A percentile compares a stretch with the other conserved stretches of the same genome.
Evolutionary conservation across 768 basidiomycete species (phyloP).

Genomic region (Suillus variegatus): DNA sequence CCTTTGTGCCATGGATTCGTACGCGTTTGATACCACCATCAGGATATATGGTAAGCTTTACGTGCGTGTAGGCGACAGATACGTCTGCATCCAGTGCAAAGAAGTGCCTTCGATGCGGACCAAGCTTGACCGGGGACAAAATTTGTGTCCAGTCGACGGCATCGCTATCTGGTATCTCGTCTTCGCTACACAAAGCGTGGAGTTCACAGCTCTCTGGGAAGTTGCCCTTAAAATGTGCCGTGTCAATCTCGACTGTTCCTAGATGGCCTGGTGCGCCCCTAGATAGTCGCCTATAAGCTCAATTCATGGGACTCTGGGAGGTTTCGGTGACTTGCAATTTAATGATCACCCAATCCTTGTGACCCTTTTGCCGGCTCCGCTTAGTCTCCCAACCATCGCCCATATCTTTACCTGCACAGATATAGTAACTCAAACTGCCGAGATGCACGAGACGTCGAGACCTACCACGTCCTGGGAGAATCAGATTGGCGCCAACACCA

Average conservation of each 20-base stretch:
- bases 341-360: constrained; percentile 91
- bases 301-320: background rate
- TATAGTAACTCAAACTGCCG: background rate
- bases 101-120: constrained; percentile 87
- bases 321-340: constrained; percentile 63
- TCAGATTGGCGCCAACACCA: constrained; percentile 86
- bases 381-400: constrained; percentile 99
- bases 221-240: constrained; percentile 94
- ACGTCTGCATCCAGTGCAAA: constrained; percentile 77
- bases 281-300: constrained; percentile 3
- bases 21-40: constrained; percentile 96
- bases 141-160: constrained; percentile 66
- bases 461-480: constrained; percentile 83
- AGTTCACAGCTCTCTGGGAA: constrained; percentile 89
- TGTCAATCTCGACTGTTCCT: constrained; percentile 87
- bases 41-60: constrained; percentile 87
- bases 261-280: constrained; percentile 78
- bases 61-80: constrained; percentile 69
- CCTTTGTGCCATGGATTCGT: constrained; percentile 72
- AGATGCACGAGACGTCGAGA: background rate
- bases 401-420: constrained; percentile 74
- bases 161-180: constrained; percentile 39
- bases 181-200: constrained; percentile 49
- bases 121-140: constrained; percentile 76
- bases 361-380: constrained; percentile 74